Base-by-base conservation (phyloP, 2,329 filamentous ascomycete genomes). In the Fusarium annulatum region DNA sequence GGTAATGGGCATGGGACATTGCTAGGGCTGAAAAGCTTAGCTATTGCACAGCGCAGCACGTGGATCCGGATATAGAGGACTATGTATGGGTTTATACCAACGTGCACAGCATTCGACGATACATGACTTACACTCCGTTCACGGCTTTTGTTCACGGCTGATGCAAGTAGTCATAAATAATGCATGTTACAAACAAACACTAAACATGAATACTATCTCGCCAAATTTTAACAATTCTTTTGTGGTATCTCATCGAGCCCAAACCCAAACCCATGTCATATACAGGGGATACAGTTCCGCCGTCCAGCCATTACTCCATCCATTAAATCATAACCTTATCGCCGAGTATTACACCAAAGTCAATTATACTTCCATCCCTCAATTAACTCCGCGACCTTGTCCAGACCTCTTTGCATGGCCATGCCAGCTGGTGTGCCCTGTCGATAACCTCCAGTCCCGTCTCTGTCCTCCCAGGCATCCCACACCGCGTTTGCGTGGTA, bases 391-490 rank as follows among this genome's bases (percentile, higher is more conserved):
- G 77, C 77, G 33, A 78, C 76, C 56, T 78, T 78, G n/a, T 67
- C 56, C 23, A 78, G 58, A 16, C 74, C 77, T 60, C 77, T 69
- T 58, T 78, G 77, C 67, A 77, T 75, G 23, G 77, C 77, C 65
- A 78, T 74, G 12, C 74, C 77, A 52, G 77, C 77, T n/a, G 77
- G 77, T 14, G 77, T 78, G 23, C 77, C 77, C 38, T 78, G 77
- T 56, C 76, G 72, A 64, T 78, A 78, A 15, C 67, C 68, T 52
- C 63, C 64, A 49, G 70, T 71, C 18, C 68, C 71, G 52, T 78
- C 76, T 43, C 77, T 76, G 55, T 78, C 75, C 61, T 78, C 77
- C 76, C 76, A 77, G 11, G 61, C 70, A 72, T 78, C 76, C 72
- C 77, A 78, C 41, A 78, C 76, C 16, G 76, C 76, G 52, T 74